phyloP scores from a whole-genome alignment of 305 asterid species.

The Fraxinus baroniana region DNA sequence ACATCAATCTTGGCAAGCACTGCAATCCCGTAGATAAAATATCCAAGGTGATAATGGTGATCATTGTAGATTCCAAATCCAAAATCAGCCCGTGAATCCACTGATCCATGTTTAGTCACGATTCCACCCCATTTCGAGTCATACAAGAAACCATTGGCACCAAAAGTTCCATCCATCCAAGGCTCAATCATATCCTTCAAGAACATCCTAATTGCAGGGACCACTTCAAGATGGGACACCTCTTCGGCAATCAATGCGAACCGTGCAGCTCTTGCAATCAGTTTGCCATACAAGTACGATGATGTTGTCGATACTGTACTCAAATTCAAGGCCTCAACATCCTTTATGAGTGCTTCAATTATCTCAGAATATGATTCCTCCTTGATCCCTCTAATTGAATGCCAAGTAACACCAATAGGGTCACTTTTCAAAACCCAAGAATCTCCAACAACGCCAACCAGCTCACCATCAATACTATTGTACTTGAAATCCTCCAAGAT shows the following conservation, averaged over 20 bases:
- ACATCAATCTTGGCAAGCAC: constrained; percentile 82
- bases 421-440: constrained; percentile 71
- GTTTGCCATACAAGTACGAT: constrained; percentile 70
- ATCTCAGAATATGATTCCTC: constrained; percentile 54
- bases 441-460: constrained; percentile 79
- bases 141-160: constrained; percentile 62
- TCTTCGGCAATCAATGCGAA: constrained; percentile 85
- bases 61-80: constrained; percentile 83
- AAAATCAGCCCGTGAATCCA: constrained; percentile 78
- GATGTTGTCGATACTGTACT: constrained; percentile 52
- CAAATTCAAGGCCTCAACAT: constrained; percentile 54
- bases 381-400: constrained; percentile 60
- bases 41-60: constrained; percentile 84
- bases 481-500: constrained; percentile 61
- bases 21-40: constrained; percentile 70
- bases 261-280: constrained; percentile 82
- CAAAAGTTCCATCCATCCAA: constrained; percentile 81
- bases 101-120: constrained; percentile 72
- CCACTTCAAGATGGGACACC: constrained; percentile 49
- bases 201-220: constrained; percentile 58
- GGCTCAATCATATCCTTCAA: constrained; percentile 74
- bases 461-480: constrained; percentile 72
- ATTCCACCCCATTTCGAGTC: constrained; percentile 85
- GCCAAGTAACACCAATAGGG: constrained; percentile 76
- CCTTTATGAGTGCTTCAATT: constrained; percentile 49